Evolutionary conservation across 257 asterid species (phyloP), one percentile per base, ranked within the genome.

Genomic region (Gynochthodes officinalis): DNA sequence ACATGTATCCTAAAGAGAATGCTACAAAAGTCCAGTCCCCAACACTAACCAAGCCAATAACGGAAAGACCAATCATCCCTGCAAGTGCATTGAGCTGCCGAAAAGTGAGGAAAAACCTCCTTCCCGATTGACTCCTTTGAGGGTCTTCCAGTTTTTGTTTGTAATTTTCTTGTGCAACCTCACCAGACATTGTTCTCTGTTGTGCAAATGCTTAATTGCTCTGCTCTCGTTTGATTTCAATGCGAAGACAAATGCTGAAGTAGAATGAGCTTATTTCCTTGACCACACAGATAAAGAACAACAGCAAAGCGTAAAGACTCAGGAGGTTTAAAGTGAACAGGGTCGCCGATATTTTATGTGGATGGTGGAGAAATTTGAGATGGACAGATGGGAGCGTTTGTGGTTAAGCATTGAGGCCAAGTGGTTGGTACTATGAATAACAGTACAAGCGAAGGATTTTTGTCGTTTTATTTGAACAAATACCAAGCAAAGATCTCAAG

Each of bases 1-100:
- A 76, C 75, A 92, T 62, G 91, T 92, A 92, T 57, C 83, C 12
- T 13, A 87, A 3, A 58, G 98, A 90, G 80, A 92, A 87, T 72
- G 82, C 7, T 5, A 92, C 95, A 70, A 92, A 92, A 28, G 79
- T 75, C 33, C 86, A 57, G 69, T 92, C 92, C 70, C 76, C 85
- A 50, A 82, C 7, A 82, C 85, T 76, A 7, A 86, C 91, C 89
- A 89, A 73, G 80, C 97, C 96, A 74, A 79, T 76, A 40, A 87
- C 83, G 65, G 93, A 79, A 75, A 92, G 87, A 69, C 88, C 71
- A 27, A 84, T 5, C 71, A 80, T 78, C n/a, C 91, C 70, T 0
- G 85, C 88, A 1, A 92, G 84, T 15, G 75, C 79, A 71, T 72
- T 92, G 50, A 88, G 82, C 63, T 92, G 98, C 75, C 90, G 84